phyloP scores from a whole-genome alignment of 2,329 filamentous ascomycete species.

The Fusarium subglutinans region DNA sequence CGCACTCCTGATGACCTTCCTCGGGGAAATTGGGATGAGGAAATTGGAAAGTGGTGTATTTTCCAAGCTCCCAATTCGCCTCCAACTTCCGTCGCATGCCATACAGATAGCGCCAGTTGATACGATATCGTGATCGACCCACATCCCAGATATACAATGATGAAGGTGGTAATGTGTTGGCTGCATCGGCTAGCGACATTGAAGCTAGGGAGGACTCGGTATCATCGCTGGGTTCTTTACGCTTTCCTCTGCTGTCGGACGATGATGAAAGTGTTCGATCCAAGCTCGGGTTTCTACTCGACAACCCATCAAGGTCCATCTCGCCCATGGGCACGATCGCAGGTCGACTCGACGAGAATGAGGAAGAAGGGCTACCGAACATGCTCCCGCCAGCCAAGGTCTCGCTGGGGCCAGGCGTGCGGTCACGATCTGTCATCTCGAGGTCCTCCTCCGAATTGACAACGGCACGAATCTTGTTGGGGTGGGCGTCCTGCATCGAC shows the following conservation, averaged over 20 bases:
- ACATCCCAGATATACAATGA: constrained; percentile 62
- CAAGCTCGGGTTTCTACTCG: constrained; percentile 42
- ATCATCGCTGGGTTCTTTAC: constrained; percentile 49
- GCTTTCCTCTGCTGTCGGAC: constrained; percentile 47
- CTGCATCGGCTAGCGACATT: constrained; percentile 42
- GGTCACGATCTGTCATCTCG: constrained; percentile 57
- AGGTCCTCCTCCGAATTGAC: constrained; percentile 60
- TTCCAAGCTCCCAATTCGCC: constrained; percentile 88
- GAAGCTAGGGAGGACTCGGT: constrained; percentile 46
- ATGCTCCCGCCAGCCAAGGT: constrained; percentile 42
- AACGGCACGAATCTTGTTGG: constrained; percentile 65
- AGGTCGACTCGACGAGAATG: constrained; percentile 44
- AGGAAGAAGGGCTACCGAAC: constrained; percentile 48
- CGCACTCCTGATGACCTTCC: constrained; percentile 90
- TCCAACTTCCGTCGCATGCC: constrained; percentile 86
- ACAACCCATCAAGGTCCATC: constrained; percentile 43
- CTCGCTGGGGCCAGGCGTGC: constrained; percentile 39
- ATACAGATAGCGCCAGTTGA: constrained; percentile 96
- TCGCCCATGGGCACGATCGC: constrained; percentile 42
- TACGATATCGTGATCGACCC: constrained; percentile 61
- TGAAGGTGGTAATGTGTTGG: constrained; percentile 52
- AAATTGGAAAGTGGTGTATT: constrained; percentile 86
- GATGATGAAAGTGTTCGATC: constrained; percentile 44
- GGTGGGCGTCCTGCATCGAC: constrained; percentile 58
- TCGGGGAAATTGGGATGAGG: constrained; percentile 82